phyloP scores from a whole-genome alignment of 441 rosid genomes.

The Corymbia calophylla region DNA sequence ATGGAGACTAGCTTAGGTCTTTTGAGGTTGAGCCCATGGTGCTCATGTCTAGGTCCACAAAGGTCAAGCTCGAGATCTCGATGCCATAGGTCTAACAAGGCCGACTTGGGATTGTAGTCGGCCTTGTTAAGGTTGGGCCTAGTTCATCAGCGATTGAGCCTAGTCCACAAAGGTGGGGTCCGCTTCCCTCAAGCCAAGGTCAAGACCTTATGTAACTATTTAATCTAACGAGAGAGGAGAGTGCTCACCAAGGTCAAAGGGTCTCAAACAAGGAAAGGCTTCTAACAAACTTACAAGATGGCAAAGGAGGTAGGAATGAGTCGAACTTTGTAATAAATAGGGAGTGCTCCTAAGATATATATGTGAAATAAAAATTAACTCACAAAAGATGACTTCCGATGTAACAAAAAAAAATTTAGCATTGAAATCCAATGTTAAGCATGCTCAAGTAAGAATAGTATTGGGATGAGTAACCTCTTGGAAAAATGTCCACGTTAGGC shows the following conservation, averaged over 20 bases:
- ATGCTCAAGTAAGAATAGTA: neutral
- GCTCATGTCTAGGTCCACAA: accelerated
- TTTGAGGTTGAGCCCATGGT: neutral
- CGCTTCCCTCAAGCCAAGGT: neutral
- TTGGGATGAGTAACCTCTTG: too few species aligned
- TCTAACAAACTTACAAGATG: neutral
- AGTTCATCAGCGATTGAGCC: accelerated
- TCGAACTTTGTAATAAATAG: accelerated
- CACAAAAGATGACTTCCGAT: accelerated
- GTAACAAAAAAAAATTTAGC: neutral
- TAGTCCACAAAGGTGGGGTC: neutral
- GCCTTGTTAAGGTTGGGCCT: neutral
- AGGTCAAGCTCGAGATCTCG: accelerated
- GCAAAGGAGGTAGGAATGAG: accelerated
- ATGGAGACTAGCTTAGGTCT: neutral
- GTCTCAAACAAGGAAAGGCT: neutral
- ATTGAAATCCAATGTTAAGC: too few species aligned
- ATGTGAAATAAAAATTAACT: too few species aligned
- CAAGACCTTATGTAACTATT: neutral
- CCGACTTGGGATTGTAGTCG: neutral
- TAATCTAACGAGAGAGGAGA: accelerated
- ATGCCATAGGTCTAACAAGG: neutral
- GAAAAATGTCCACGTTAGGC: too few species aligned
- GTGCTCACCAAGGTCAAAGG: neutral
- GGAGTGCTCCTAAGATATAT: accelerated